A percentile compares a stretch with the other conserved stretches of the same genome.
Conservation (phyloP, 345 rosid genomes). For the Hibiscus syriacus region DNA sequence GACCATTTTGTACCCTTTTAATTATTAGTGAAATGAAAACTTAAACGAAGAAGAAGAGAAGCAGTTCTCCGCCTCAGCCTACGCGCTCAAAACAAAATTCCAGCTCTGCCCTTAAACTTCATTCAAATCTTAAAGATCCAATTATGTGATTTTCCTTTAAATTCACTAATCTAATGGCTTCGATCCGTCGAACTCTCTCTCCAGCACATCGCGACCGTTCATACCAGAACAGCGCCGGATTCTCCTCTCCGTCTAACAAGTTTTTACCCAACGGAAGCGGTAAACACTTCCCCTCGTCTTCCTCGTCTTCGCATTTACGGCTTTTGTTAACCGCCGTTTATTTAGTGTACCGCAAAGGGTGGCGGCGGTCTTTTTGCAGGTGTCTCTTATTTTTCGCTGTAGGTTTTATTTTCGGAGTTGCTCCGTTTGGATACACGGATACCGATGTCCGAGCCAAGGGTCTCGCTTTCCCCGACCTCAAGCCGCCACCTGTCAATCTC, state of each 20-base stretch:
- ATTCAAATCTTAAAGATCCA: neutral
- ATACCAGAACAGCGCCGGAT: conserved; percentile 40
- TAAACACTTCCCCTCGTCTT: conserved; percentile 36
- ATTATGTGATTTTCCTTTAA: neutral
- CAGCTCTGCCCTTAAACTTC: neutral
- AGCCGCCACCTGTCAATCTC: conserved; percentile 44
- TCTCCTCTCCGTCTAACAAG: conserved; percentile 26
- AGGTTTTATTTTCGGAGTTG: conserved; percentile 62
- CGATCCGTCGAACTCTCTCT: conserved; percentile 84
- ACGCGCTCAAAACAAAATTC: neutral
- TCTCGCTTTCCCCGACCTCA: conserved; percentile 54
- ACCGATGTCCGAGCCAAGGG: conserved; percentile 33
- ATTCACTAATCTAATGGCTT: conserved; percentile 40
- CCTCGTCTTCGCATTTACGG: conserved; percentile 26
- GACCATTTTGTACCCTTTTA: too few relatives aligned
- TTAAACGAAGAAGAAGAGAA: neutral
- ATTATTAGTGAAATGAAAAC: neutral
- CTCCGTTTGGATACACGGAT: conserved; percentile 56
- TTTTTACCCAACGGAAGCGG: conserved; percentile 28
- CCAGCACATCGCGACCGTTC: conserved; percentile 61
- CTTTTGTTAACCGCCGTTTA: conserved; percentile 16
- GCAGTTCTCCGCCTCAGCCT: neutral
- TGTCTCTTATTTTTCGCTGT: conserved; percentile 53
- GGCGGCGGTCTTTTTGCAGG: conserved; percentile 54
- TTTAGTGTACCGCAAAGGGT: conserved; percentile 34